Conservation (phyloP, 768 basidiomycete genomes). For the Tylopilus vinaceipallidus region DNA sequence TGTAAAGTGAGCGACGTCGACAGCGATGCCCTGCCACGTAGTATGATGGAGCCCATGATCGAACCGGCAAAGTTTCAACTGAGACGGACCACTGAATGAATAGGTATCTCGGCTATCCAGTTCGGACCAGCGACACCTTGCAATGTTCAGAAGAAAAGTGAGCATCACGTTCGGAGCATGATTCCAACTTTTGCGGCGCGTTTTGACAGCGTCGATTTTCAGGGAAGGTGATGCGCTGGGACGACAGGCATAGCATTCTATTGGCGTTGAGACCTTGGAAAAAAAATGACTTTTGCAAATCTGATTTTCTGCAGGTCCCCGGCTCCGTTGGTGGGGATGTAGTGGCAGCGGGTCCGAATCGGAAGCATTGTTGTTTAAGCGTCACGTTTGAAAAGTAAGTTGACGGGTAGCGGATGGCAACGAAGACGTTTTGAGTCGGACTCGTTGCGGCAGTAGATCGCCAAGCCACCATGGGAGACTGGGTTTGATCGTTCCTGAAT, state of each 20-base stretch:
- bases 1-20: too few relatives aligned
- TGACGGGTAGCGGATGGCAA: neutral
- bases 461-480: neutral
- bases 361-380: slow-evolving; percentile 3
- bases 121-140: too few relatives aligned
- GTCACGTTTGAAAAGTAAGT: neutral
- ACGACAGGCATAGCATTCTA: neutral
- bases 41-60: too few relatives aligned
- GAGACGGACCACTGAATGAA: neutral
- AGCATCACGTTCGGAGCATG: too few relatives aligned
- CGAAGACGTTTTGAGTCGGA: neutral
- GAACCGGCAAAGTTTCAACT: neutral
- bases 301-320: neutral
- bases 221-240: neutral
- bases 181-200: too few relatives aligned
- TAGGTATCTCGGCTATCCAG: too few relatives aligned
- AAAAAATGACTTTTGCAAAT: neutral
- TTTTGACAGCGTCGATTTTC: too few relatives aligned
- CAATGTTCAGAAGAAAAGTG: too few relatives aligned
- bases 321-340: neutral
- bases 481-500: slow-evolving; percentile 9
- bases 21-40: too few relatives aligned
- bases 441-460: slow-evolving; percentile 21
- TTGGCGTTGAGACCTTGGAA: too few relatives aligned
- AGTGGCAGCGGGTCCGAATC: slow-evolving; percentile 8